Evolutionary conservation across 192 early-diverging fungal species (phyloP).

Genomic region (Phlyctochytrium arcticum): DNA sequence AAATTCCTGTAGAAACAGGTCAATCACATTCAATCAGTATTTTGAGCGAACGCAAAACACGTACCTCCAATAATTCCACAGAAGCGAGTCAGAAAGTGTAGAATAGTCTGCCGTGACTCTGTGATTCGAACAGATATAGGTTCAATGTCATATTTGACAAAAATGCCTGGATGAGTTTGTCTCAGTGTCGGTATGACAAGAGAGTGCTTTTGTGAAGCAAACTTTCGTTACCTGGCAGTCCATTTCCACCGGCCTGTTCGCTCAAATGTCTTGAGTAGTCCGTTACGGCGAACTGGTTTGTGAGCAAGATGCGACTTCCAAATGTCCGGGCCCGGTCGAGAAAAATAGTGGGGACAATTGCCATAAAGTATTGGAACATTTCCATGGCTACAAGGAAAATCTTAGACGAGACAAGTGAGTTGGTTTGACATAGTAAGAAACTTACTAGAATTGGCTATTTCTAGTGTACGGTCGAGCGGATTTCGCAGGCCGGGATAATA

Average conservation of each 20-base stretch:
- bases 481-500: slow-evolving; percentile 81
- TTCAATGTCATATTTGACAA: slow-evolving; percentile 91
- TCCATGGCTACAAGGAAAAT: slow-evolving; percentile 53
- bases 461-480: slow-evolving; percentile 79
- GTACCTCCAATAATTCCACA: slow-evolving; percentile 83
- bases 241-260: slow-evolving; percentile 22
- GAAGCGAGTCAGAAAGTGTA: slow-evolving; percentile 71
- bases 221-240: slow-evolving; percentile 36
- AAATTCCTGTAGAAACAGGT: slow-evolving; percentile 28
- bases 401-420: background rate
- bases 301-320: slow-evolving; percentile 55
- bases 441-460: slow-evolving; percentile 57
- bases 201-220: no score
- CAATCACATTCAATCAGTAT: background rate
- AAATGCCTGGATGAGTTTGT: slow-evolving; percentile 55
- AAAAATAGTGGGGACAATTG: slow-evolving; percentile 79
- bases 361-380: slow-evolving; percentile 84
- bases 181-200: no score
- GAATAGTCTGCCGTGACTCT: slow-evolving; percentile 58
- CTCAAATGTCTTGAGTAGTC: slow-evolving; percentile 53
- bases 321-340: slow-evolving; percentile 52
- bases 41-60: background rate
- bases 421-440: background rate
- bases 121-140: slow-evolving; percentile 77
- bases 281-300: slow-evolving; percentile 94